phyloP scores from a whole-genome alignment of 805 yeast species.

The Yarrowia hollandica region DNA sequence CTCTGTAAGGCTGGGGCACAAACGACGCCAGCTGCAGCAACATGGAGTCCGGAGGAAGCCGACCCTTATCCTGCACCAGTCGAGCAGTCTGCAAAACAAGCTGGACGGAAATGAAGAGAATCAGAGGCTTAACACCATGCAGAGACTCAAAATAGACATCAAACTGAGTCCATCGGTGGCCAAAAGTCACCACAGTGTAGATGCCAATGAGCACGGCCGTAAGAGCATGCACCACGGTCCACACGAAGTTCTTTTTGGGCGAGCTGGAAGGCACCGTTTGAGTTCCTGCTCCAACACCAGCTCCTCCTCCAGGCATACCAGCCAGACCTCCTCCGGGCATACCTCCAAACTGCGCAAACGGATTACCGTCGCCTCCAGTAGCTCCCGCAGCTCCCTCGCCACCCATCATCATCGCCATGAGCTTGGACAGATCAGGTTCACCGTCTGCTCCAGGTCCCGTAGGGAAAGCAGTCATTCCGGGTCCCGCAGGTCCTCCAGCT shows the following conservation, averaged over 20 bases:
- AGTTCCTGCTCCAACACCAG: neutral
- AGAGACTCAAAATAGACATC: neutral
- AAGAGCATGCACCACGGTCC: constrained; percentile 7
- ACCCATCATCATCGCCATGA: constrained; percentile 27
- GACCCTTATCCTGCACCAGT: constrained; percentile 22
- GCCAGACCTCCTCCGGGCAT: neutral
- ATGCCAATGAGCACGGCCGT: constrained; percentile 14
- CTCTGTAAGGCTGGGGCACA: constrained; percentile 25
- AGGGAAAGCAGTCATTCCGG: no score
- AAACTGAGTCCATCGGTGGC: neutral
- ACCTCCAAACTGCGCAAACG: neutral
- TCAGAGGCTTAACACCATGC: constrained; percentile 11
- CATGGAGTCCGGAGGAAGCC: constrained; percentile 16
- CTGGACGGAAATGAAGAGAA: constrained; percentile 11
- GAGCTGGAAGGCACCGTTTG: neutral
- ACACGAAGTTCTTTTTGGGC: neutral
- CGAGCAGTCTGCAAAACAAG: constrained; percentile 15
- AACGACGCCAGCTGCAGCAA: constrained; percentile 2
- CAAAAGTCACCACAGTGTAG: neutral
- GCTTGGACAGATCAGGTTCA: constrained; percentile 5
- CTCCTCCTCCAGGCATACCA: no score
- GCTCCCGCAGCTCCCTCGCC: constrained; percentile 9
- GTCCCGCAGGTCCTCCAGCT: neutral
- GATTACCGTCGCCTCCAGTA: neutral
- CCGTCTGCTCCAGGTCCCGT: neutral